A percentile compares a stretch with the other conserved stretches of the same genome.
Conservation (phyloP, 306 rosid species). For the Lithocarpus polystachyus region DNA sequence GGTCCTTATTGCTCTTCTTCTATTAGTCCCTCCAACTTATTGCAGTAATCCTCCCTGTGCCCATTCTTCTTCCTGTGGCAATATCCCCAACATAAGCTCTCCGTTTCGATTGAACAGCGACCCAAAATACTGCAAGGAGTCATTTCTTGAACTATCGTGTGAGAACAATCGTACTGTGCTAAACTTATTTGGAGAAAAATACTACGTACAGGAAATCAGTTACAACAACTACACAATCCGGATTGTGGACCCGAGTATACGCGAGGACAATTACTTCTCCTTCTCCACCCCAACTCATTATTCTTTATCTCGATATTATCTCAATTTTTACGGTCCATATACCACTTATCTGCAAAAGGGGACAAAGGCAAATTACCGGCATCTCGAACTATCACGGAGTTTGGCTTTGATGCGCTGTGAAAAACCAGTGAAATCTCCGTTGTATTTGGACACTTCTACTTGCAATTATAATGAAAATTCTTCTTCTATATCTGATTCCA, state of each 20-base stretch:
- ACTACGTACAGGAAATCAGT: too few species aligned
- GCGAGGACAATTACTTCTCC: neutral
- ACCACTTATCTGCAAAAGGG: too few species aligned
- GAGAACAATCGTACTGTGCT: too few species aligned
- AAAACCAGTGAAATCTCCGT: too few species aligned
- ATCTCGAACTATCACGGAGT: too few species aligned
- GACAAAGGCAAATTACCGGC: too few species aligned
- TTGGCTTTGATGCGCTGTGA: too few species aligned
- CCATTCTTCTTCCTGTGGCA: neutral
- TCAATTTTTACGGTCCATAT: too few species aligned
- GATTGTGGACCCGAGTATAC: constrained; percentile 20
- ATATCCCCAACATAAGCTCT: constrained; percentile 6
- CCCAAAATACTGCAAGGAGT: neutral
- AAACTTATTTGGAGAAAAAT: too few species aligned
- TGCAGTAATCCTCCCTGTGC: neutral
- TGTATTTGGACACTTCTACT: too few species aligned
- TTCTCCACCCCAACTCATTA: neutral
- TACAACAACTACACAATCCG: constrained; percentile 30
- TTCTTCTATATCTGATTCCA: too few species aligned
- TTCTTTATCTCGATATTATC: constrained; percentile 1
- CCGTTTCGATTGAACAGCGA: constrained; percentile 18
- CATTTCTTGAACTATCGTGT: rapidly evolving
- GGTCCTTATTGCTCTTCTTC: neutral
- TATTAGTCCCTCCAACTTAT: neutral
- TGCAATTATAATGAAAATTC: too few species aligned